A percentile compares a stretch with the other conserved stretches of the same genome.
Conservation (phyloP, 2,329 filamentous ascomycete genomes). For the Phyllosticta citrichinensis region DNA sequence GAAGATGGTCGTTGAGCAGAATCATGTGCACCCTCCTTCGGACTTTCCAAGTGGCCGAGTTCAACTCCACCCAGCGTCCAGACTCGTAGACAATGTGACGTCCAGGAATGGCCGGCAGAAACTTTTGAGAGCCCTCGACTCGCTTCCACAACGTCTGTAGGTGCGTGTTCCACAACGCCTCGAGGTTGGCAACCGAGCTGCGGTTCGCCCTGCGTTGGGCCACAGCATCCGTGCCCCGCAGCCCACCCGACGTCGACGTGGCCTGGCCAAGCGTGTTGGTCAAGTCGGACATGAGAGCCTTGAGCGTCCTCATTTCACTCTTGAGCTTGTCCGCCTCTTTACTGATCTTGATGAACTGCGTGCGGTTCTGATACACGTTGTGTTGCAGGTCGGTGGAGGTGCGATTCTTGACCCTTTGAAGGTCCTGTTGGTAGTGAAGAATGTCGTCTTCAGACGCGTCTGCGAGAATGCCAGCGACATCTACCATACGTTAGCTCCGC, state of each 20-base stretch:
- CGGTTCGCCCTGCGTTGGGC: conserved; percentile 60
- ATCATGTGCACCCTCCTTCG: conserved; percentile 83
- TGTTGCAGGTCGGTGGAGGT: conserved; percentile 81
- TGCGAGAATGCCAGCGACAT: conserved; percentile 61
- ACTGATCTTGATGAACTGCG: conserved; percentile 98
- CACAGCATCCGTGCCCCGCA: conserved; percentile 22
- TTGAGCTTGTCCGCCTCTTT: conserved; percentile 98
- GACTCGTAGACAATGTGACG: conserved; percentile 91
- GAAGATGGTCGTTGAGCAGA: conserved; percentile 84
- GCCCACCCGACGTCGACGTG: conserved; percentile 28
- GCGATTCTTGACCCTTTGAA: conserved; percentile 67
- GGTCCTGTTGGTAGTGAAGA: conserved; percentile 63
- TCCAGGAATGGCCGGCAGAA: conserved; percentile 80
- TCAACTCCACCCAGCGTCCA: conserved; percentile 87
- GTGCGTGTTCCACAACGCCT: conserved; percentile 58
- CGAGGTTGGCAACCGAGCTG: conserved; percentile 72
- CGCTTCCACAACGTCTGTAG: conserved; percentile 83
- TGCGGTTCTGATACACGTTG: conserved; percentile 93
- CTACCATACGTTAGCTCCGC: conserved; percentile 19
- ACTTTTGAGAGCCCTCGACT: conserved; percentile 97
- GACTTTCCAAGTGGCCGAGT: conserved; percentile 95
- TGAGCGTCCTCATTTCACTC: conserved; percentile 83
- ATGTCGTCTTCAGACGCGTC: conserved; percentile 86
- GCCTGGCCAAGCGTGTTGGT: conserved; percentile 44
- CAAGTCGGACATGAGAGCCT: conserved; percentile 85